Evolutionary conservation across 768 basidiomycete genomes (phyloP).

Genomic region (Boletus rex-veris): DNA sequence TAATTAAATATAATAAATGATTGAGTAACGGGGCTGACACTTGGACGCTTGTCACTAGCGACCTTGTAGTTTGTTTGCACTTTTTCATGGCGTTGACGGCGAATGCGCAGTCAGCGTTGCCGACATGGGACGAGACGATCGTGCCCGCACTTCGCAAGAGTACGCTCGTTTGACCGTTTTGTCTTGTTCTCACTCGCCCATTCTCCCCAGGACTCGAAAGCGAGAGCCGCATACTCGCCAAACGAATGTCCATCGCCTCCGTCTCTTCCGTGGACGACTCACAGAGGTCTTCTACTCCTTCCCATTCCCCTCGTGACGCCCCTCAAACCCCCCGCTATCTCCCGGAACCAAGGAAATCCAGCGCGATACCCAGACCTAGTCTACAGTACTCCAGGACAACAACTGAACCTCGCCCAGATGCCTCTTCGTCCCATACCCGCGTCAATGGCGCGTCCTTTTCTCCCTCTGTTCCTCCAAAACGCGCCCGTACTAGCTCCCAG

Average conservation of each 20-base stretch:
- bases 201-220: constrained; percentile 61
- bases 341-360: constrained; percentile 34
- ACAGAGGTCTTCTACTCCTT: constrained; percentile 20
- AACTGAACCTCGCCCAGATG: constrained; percentile 19
- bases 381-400: constrained; percentile 37
- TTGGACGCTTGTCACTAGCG: neutral
- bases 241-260: constrained; percentile 73
- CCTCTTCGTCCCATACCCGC: constrained; percentile 24
- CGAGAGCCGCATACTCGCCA: constrained; percentile 75
- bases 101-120: constrained; percentile 35
- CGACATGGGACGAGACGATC: constrained; percentile 79
- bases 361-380: constrained; percentile 49
- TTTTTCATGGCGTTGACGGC: constrained; percentile 40
- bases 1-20: neutral
- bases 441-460: constrained; percentile 30
- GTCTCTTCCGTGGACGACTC: constrained; percentile 52
- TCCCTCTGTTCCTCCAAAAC: constrained; percentile 39
- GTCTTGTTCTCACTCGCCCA: neutral
- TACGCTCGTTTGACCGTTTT: constrained; percentile 33
- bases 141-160: constrained; percentile 79
- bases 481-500: constrained; percentile 64
- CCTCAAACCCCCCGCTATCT: constrained; percentile 15
- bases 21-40: constrained; percentile 3
- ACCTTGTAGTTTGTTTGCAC: neutral
- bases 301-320: constrained; percentile 21